Base-by-base conservation (phyloP, 2,329 filamentous ascomycete genomes). In the Diaporthe ilicicola region DNA sequence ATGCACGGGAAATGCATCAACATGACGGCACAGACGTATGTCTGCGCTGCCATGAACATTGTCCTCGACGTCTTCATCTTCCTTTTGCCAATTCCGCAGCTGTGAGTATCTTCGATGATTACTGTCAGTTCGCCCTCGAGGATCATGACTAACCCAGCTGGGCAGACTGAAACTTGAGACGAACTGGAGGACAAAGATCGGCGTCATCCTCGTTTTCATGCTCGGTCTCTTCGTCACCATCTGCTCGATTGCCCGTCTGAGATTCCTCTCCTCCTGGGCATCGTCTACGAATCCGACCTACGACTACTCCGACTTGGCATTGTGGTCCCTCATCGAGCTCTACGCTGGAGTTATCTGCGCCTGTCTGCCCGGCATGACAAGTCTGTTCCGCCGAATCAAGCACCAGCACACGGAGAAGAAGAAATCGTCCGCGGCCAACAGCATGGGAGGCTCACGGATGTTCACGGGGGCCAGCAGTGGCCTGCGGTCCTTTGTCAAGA, bases 321-420 rank as follows among this genome's bases (percentile, higher is more conserved):
- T 85, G 56, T 85, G 83, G 83, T 82, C 81, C 2, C 82, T 82
- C 2, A 74, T 84, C 32, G 84, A 85, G 74, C 77, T 84, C 5
- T 79, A 82, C 1, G 77, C 81, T 0, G 80, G 83, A n/a, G 78
- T 85, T 51, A 79, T 85, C 42, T 80, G 84, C 27, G 79, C 79
- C 37, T 83, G 81, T 44, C 76, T 84, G 5, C 84, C 84, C 2
- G 80, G 79, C 1, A 80, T 84, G 13, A 78, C 82, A 59, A 75
- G 78, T 7, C 73, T 82, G 37, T 70, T 77, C 62, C 71, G 61
- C 39, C 74, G 73, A 24, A 24, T 74, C 53, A 74, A 70, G 73
- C 71, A 72, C 70, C 69, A 70, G 24, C 70, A 69, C 48, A 64
- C 69, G 64, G 74, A 75, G 29, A 72, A 74, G 70, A 73, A 72